Evolutionary conservation across 495 filamentous ascomycete species (phyloP), one percentile per base, ranked within the genome.

Genomic region (Aspergillus cavernicola): DNA sequence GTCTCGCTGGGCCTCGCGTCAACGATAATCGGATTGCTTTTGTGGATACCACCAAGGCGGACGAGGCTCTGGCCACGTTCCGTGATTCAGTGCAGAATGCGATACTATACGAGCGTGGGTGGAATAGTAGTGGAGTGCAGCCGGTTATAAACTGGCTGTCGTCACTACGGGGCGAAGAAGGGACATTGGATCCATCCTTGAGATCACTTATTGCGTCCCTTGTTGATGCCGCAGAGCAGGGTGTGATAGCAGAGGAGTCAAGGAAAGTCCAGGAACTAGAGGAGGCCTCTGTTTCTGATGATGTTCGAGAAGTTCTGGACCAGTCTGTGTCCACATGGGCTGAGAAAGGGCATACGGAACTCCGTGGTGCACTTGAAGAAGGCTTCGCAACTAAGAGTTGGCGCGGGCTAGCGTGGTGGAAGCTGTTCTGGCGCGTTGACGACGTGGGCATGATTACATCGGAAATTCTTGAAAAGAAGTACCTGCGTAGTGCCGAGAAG

Each of bases 381-480:
- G 90, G 87, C 4, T 92, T 96, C 59, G 66, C 78, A 11, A 82
- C 81, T 32, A 74, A 71, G 33, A 68, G 78, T 22, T 97, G 92
- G 92, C 75, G 77, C 2, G 85, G 82, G 15, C 73, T 96, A 1
- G 78, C 80, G 9, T 98, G 92, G 93, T 97, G 89, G 88, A 95
- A 95, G 64, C 81, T 98, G 11, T 85, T 95, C 62, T 97, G 90
- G 90, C 85, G 87, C 11, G 89, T 89, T 39, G 93, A 97, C 66
- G 92, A 97, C 58, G 90, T 98, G 33, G 77, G 79, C 24, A 85
- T 89, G 78, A 82, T 93, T 40, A 80, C 86, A 1, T 82, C 83
- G 2, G 87, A 95, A 53, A 83, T 96, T 47, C 67, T 97, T 3
- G 77, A 81, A 31, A 78, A 75, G 41, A 75, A 77, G n/a, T 96